phyloP scores from a whole-genome alignment of 2,329 filamentous ascomycete genomes.

The Geosmithia morbida region DNA sequence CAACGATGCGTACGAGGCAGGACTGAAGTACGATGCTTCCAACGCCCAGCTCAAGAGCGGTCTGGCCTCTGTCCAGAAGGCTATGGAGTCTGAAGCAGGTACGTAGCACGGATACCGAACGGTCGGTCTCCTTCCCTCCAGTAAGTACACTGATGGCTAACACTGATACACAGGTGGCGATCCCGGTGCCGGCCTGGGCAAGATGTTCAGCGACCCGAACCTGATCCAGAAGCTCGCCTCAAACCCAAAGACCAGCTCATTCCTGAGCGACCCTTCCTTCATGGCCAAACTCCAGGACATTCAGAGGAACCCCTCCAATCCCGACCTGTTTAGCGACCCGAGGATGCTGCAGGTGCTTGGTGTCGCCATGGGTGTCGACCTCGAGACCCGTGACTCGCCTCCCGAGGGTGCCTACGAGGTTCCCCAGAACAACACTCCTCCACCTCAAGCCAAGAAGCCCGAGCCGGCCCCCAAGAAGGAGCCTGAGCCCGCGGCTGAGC shows the following conservation, averaged over 20 bases:
- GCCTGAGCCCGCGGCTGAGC: conserved; percentile 48
- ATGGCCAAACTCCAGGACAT: conserved; percentile 80
- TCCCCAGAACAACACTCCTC: conserved; percentile 57
- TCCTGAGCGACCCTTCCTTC: conserved; percentile 72
- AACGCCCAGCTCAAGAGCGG: conserved; percentile 91
- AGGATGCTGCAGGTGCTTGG: conserved; percentile 89
- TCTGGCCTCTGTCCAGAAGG: conserved; percentile 69
- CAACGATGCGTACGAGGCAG: conserved; percentile 82
- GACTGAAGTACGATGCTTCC: conserved; percentile 80
- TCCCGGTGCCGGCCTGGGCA: conserved; percentile 63
- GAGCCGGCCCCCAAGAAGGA: conserved; percentile 41
- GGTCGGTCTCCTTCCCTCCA: neutral
- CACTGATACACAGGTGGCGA: conserved; percentile 24
- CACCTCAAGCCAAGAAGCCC: conserved; percentile 21
- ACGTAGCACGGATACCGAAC: conserved; percentile 4
- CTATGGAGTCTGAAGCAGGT: conserved; percentile 51
- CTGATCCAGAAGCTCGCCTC: conserved; percentile 78
- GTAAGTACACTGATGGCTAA: neutral
- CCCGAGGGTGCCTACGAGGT: conserved; percentile 36
- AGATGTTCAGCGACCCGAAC: conserved; percentile 89
- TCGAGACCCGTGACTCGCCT: conserved; percentile 38
- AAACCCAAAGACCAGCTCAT: conserved; percentile 82
- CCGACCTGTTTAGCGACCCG: conserved; percentile 75
- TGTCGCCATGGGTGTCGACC: conserved; percentile 85
- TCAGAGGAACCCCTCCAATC: conserved; percentile 65